Evolutionary conservation across 257 asterid species (phyloP).

Genomic region (Mitragyna speciosa): DNA sequence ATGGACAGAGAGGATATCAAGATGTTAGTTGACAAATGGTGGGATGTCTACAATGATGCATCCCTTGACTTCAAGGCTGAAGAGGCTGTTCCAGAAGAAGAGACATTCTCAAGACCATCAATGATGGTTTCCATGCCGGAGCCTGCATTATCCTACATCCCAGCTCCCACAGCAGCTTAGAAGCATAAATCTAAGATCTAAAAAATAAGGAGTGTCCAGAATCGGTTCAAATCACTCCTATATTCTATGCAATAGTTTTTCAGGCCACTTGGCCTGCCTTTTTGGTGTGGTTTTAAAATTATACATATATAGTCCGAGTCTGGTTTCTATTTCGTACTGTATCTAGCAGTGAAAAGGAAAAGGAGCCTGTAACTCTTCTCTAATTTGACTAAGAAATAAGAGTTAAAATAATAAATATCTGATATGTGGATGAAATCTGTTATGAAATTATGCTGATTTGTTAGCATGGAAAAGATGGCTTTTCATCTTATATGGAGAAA

Average conservation of each 20-base stretch:
- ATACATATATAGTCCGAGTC: not conserved
- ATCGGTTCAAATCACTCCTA: not conserved
- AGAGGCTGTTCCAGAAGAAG: slow-evolving; percentile 31
- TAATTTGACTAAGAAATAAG: not conserved
- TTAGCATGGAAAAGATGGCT: not conserved
- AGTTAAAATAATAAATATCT: not conserved
- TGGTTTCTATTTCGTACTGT: not conserved
- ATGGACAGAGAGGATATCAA: slow-evolving; percentile 68
- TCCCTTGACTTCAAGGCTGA: slow-evolving; percentile 54
- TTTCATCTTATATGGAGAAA: not conserved
- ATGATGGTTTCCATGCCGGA: slow-evolving; percentile 48
- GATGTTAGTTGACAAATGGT: slow-evolving; percentile 61
- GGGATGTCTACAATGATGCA: slow-evolving; percentile 58
- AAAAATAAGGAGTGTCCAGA: not conserved
- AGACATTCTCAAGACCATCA: slow-evolving; percentile 45
- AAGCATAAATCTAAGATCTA: not conserved
- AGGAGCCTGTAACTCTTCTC: not conserved
- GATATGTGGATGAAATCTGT: not conserved
- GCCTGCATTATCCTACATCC: slow-evolving; percentile 47
- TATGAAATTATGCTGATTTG: not conserved
- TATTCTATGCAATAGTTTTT: not conserved
- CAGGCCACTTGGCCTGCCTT: slow-evolving; percentile 13
- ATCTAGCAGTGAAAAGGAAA: slow-evolving; percentile 5
- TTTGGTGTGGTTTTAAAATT: not conserved
- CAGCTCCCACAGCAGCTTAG: slow-evolving; percentile 73